Base-by-base conservation (phyloP, 176 grass and related monocot genomes). In the Luzula sylvatica region DNA sequence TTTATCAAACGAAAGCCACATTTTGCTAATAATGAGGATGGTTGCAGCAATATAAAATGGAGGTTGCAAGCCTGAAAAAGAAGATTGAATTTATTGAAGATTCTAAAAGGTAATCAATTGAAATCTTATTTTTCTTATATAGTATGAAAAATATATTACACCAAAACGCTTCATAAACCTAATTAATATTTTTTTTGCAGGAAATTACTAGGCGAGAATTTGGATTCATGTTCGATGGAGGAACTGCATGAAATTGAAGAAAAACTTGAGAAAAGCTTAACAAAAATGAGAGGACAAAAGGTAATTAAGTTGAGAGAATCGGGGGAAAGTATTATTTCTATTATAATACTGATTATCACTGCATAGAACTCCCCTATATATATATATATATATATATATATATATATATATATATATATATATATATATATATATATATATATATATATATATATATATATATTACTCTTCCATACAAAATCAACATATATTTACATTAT, bases 221-320 rank as follows among this genome's bases (percentile, higher is more conserved):
- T 64, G 22, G 59, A 64, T 19, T 64, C 59, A 32, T 64, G 39
- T 54, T 55, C 70, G 1, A 15, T 65, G 4, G 70, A 73, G 11
- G 70, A 73, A 55, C 50, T 73, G 48, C 17, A 73, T 46, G 46
- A 73, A 65, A 46, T 49, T 14, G 70, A 73, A 23, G 59, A 4
- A 12, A 65, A 65, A 46, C 47, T 73, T 19, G 59, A 73, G 25
- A 57, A 73, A 46, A 65, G 70, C 59, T 19, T 73, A 44, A 35
- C 8, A 11, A 65, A 40, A 28, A 45, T 65, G 38, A 74, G 70
- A 74, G 58, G 59, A 52, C 30, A 53, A 19, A 74, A 65, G 70
- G 70, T 72, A 27, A n/a, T n/a, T n/a, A n/a, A n/a, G n/a, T n/a
- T n/a, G n/a, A n/a, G n/a, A n/a, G n/a, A n/a, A n/a, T n/a, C n/a